Evolutionary conservation across 805 yeast species (phyloP).

Genomic region (Spathaspora passalidarum): DNA sequence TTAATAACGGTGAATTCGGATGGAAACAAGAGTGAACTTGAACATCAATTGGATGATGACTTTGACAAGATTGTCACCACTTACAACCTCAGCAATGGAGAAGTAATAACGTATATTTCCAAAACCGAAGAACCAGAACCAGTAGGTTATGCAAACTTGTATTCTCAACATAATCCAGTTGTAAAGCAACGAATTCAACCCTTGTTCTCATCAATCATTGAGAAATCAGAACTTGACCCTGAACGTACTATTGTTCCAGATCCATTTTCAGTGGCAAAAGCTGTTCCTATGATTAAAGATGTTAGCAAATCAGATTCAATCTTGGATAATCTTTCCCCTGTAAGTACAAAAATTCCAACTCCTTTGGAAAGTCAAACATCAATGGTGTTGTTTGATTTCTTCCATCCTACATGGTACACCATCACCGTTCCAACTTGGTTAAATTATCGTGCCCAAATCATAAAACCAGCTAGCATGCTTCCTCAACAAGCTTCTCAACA

Average conservation of each 20-base stretch:
- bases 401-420: conserved; percentile 46
- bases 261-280: conserved; percentile 62
- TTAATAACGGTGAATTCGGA: conserved; percentile 8
- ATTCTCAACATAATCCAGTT: conserved; percentile 23
- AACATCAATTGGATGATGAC: conserved; percentile 49
- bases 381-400: conserved; percentile 38
- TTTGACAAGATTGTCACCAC: conserved; percentile 56
- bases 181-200: conserved; percentile 64
- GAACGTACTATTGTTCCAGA: conserved; percentile 68
- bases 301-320: conserved; percentile 19
- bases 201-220: conserved; percentile 69
- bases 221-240: conserved; percentile 71
- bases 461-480: conserved; percentile 18
- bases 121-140: conserved; percentile 29
- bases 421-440: conserved; percentile 43
- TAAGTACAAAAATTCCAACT: conserved; percentile 29
- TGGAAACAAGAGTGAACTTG: conserved; percentile 29
- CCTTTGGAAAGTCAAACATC: conserved; percentile 30
- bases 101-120: conserved; percentile 44
- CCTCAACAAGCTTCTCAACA: conserved; percentile 2
- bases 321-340: conserved; percentile 29
- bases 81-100: conserved; percentile 54
- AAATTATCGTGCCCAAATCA: conserved; percentile 22
- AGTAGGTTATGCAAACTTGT: conserved; percentile 27
- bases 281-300: conserved; percentile 48